These are phyloP conservation scores for Incumbomyces lentus DNA, from an alignment of 2,329 filamentous ascomycete genomes.

Conservation along the genomic window DNA sequence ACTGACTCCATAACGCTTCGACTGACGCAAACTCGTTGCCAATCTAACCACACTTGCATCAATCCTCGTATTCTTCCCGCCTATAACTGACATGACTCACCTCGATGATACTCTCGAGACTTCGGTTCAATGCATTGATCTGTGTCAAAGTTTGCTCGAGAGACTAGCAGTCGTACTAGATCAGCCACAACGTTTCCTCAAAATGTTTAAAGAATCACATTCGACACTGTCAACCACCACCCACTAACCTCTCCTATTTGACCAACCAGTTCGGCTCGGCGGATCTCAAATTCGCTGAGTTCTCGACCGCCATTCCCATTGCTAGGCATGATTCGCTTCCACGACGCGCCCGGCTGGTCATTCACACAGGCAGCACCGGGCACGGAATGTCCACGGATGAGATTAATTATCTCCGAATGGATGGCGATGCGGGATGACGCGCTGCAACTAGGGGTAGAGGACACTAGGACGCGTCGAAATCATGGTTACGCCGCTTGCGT, in stretches of 20 bases:
- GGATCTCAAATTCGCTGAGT: constrained; percentile 23
- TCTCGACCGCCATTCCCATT: neutral
- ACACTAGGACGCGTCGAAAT: too few relatives aligned
- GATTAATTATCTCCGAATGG: neutral
- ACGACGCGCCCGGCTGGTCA: too few relatives aligned
- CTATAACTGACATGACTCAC: constrained; percentile 43
- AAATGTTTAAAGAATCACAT: neutral
- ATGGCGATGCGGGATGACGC: too few relatives aligned
- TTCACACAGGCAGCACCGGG: too few relatives aligned
- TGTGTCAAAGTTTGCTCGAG: constrained; percentile 89
- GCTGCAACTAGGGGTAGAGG: too few relatives aligned
- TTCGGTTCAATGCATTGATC: constrained; percentile 89
- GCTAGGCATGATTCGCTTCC: neutral
- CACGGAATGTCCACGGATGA: too few relatives aligned
- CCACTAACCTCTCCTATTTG: constrained; percentile 19
- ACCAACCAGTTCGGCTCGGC: constrained; percentile 20
- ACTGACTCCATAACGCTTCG: constrained; percentile 92
- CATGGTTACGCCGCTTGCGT: too few relatives aligned
- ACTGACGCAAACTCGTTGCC: constrained; percentile 97
- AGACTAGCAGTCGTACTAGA: constrained; percentile 33
- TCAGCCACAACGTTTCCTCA: neutral
- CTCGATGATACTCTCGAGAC: constrained; percentile 79
- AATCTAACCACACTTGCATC: constrained; percentile 43
- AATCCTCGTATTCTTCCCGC: neutral
- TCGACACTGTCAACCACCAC: neutral